Evolutionary conservation across 805 yeast species (phyloP).

Genomic region (Nakazawaea wickerhamii): DNA sequence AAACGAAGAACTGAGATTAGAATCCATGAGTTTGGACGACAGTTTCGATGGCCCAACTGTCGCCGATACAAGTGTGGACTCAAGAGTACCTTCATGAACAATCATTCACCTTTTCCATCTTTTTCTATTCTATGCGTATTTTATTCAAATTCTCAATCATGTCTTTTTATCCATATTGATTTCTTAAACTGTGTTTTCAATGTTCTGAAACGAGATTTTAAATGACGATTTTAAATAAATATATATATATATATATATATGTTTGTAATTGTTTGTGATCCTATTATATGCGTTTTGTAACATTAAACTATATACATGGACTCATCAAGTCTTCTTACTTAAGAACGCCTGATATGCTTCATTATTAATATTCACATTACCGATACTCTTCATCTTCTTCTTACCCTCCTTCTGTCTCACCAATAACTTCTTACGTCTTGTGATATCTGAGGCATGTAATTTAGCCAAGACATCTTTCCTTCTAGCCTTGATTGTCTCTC

Average conservation of each 20-base stretch:
- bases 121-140: neutral
- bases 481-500: constrained; percentile 91
- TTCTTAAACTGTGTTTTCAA: too few relatives aligned
- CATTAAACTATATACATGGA: neutral
- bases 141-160: neutral
- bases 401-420: constrained; percentile 93
- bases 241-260: neutral
- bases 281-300: neutral
- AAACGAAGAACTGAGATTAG: constrained; percentile 14
- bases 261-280: neutral
- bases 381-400: constrained; percentile 72
- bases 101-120: neutral
- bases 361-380: constrained; percentile 70
- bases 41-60: constrained; percentile 9
- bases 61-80: constrained; percentile 6
- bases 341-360: constrained; percentile 89
- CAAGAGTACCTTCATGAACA: constrained; percentile 3
- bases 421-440: constrained; percentile 82
- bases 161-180: neutral
- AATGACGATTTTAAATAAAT: too few relatives aligned
- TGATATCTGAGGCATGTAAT: constrained; percentile 88
- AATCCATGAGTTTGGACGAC: constrained; percentile 11
- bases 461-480: constrained; percentile 93
- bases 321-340: constrained; percentile 22
- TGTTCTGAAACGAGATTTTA: too few relatives aligned